Base-by-base conservation (phyloP, 495 filamentous ascomycete species). In the Aspergillus saccharolyticus region DNA sequence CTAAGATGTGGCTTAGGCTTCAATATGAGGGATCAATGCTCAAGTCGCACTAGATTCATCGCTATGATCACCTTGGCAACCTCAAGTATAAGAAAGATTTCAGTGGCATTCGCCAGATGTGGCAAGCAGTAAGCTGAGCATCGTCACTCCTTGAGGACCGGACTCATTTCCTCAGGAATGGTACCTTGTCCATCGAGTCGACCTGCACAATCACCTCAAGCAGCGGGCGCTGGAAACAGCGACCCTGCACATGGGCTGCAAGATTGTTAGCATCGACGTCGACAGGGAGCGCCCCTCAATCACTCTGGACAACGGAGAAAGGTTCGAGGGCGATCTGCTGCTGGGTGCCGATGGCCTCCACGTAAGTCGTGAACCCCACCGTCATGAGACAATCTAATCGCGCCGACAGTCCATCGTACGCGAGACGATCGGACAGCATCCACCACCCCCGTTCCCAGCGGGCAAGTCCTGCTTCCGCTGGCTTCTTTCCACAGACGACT, bases 321-420 rank as follows among this genome's bases (percentile, higher is more conserved):
- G 30, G 1, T 80, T 73, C 61, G 71, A 78, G 44, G 80, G 79
- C 5, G 80, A 86, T 63, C 53, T 85, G 0, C 70, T 85, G 4
- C 76, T 86, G 50, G 83, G 82, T 3, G 83, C 83, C 2, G 83
- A 86, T 68, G 83, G 82, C 15, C 71, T 85, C 1, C 63, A 70
- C 45, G 67, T 71, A 61, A 22, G 61, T 19, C n/a, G n/a, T n/a
- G n/a, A n/a, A n/a, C n/a, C n/a, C n/a, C n/a, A n/a, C n/a, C n/a
- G n/a, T n/a, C n/a, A 19, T 42, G 6, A 15, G 8, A 12, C 15
- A 48, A 44, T 17, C 57, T 49, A 30, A 46, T 16, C 4, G 25
- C 21, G 1, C 1, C n/a, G n/a, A 18, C 42, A 70, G 69, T 70
- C 69, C 9, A 58, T 65, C 18, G 17, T 68, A 6, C 69, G 65